Evolutionary conservation across 768 basidiomycete species (phyloP).

Genomic region (Xerocomus brunneocitrinus): DNA sequence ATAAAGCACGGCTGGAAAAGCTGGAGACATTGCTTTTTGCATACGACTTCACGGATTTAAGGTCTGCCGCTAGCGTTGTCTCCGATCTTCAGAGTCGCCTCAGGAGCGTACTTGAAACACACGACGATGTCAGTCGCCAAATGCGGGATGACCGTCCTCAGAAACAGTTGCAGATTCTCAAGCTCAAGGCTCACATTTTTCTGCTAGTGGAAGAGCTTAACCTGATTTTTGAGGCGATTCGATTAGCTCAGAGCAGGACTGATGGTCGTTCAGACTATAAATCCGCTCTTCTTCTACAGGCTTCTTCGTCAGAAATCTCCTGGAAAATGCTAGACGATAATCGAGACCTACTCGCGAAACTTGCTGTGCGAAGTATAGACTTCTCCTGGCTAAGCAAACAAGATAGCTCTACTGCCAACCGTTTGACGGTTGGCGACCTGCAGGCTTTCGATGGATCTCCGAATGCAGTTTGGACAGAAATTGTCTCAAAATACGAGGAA

Average conservation of each 20-base stretch:
- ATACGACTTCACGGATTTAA: conserved; percentile 81
- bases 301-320: conserved; percentile 80
- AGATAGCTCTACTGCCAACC: conserved; percentile 82
- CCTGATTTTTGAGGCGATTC: conserved; percentile 82
- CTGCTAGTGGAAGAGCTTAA: conserved; percentile 75
- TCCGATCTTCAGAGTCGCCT: conserved; percentile 69
- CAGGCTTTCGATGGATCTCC: conserved; percentile 84
- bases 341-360: conserved; percentile 72
- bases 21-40: conserved; percentile 80
- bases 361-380: conserved; percentile 73
- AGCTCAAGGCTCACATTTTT: conserved; percentile 67
- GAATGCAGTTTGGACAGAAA: conserved; percentile 82
- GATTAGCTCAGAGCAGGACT: conserved; percentile 72
- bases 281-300: conserved; percentile 75
- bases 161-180: conserved; percentile 54
- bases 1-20: conserved; percentile 71
- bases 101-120: conserved; percentile 56
- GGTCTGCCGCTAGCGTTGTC: conserved; percentile 66
- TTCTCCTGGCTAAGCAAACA: conserved; percentile 83
- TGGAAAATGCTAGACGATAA: conserved; percentile 86
- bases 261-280: conserved; percentile 66
- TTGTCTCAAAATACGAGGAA: conserved; percentile 73
- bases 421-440: conserved; percentile 68
- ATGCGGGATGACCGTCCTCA: conserved; percentile 29
- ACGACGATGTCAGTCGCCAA: conserved; percentile 37